A percentile compares a stretch with the other conserved stretches of the same genome.
Conservation (phyloP, 75 land plant genomes). For the Chamaecyparis obtusa region DNA sequence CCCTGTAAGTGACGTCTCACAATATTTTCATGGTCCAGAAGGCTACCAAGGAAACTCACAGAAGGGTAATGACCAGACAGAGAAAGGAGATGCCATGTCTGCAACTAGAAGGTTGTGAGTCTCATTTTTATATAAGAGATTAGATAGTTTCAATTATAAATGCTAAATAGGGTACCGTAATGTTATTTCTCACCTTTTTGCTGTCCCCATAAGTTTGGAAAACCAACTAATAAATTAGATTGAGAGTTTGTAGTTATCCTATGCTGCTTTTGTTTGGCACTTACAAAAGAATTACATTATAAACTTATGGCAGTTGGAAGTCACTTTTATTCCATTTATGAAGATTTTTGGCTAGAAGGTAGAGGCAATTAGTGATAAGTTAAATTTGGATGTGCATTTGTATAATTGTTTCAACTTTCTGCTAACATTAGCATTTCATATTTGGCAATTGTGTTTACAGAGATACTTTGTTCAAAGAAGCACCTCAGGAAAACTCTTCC, state of each 20-base stretch:
- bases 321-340: background rate
- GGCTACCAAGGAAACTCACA: background rate
- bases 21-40: background rate
- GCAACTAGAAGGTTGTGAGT: background rate
- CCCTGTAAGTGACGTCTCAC: background rate
- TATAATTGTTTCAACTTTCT: background rate
- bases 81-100: conserved; percentile 1
- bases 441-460: background rate
- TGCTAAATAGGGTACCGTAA: background rate
- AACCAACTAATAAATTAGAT: background rate
- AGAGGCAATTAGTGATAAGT: background rate
- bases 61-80: conserved; percentile 5
- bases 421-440: conserved; percentile 1
- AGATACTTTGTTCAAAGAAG: background rate
- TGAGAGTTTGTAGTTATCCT: background rate
- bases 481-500: background rate
- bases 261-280: background rate
- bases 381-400: background rate
- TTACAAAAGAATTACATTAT: background rate
- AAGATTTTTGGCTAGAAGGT: background rate
- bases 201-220: background rate
- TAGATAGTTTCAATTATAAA: background rate
- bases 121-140: background rate
- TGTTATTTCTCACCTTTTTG: background rate
- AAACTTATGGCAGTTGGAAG: background rate